Conservation (phyloP, 257 asterid species). For the Rubia yunnanensis region DNA sequence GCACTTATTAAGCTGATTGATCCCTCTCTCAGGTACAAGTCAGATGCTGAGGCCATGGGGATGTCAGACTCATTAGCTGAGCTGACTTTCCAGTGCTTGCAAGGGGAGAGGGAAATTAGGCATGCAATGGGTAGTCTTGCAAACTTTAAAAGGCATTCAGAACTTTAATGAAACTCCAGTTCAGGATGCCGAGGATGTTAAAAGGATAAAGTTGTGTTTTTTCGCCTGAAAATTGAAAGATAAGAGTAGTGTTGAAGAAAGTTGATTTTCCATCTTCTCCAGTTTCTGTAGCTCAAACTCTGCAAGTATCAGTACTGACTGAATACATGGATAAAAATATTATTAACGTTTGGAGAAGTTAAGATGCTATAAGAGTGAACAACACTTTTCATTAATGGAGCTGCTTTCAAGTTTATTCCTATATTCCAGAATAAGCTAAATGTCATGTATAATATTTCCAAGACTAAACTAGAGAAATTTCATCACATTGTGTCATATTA, state of each 20-base stretch:
- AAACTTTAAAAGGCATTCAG: constrained; percentile 30
- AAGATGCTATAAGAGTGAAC: neutral
- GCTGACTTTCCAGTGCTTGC: constrained; percentile 62
- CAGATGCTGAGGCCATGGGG: constrained; percentile 39
- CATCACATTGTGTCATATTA: too few species aligned
- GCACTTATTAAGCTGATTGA: constrained; percentile 58
- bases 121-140: constrained; percentile 57
- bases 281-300: constrained; percentile 20
- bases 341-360: neutral
- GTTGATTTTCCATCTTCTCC: constrained; percentile 16
- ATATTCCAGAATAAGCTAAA: too few species aligned
- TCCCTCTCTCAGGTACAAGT: constrained; percentile 35
- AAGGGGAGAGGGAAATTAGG: constrained; percentile 61
- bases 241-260: constrained; percentile 17
- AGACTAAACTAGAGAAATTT: too few species aligned
- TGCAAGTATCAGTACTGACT: constrained; percentile 13
- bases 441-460: too few species aligned
- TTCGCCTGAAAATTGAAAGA: constrained; percentile 28
- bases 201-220: constrained; percentile 7
- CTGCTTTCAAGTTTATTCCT: too few species aligned
- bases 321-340: neutral
- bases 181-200: neutral
- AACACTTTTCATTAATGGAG: neutral
- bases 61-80: constrained; percentile 64
- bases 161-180: constrained; percentile 11